Evolutionary conservation across 2,329 filamentous ascomycete genomes (phyloP), one percentile per base, ranked within the genome.

Genomic region (Alternaria triticimaculans): DNA sequence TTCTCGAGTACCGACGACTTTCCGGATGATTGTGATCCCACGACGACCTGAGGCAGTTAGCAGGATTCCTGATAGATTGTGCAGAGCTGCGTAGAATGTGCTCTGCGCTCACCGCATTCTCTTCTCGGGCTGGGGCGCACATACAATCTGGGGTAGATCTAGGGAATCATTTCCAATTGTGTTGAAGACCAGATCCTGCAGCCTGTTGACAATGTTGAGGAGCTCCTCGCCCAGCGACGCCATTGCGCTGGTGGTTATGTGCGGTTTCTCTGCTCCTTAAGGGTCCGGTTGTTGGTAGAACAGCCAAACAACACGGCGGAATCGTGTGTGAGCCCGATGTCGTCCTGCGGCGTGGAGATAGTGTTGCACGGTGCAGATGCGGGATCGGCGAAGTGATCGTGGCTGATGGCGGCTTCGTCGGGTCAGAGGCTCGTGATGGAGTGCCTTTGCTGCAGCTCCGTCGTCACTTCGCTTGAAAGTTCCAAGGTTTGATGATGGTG

Each of bases 1-100:
- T 99, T 99, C 84, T 99, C 96, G 68, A 99, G 90, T 25, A 99
- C 96, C 8, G 96, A 98, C 15, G 95, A 98, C 85, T 99, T 99
- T 78, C 96, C 96, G 60, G 96, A 96, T 11, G 96, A 98, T 83
- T 99, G 96, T 65, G 96, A 99, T 68, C 96, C 96, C 74, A 99
- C 96, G 65, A 99, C 96, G 69, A 99, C 95, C 95, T 98, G 50
- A n/a, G 21, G 25, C 20, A 50, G 66, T 74, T 54, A 76, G 70
- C 58, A 66, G 6, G 44, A 25, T 45, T 30, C 28, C n/a, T 23
- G 48, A 21, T 55, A 7, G n/a, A 37, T 43, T 28, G 44, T 26
- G 21, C 45, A 37, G 58, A 53, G 64, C 55, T 21, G 23, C 30
- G 41, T 48, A 49, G 51, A 60, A 58, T 61, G 57, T 62, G 61